Evolutionary conservation across 345 rosid genomes (phyloP), one percentile per base, ranked within the genome.

Genomic region (Toxicodendron radicans): DNA sequence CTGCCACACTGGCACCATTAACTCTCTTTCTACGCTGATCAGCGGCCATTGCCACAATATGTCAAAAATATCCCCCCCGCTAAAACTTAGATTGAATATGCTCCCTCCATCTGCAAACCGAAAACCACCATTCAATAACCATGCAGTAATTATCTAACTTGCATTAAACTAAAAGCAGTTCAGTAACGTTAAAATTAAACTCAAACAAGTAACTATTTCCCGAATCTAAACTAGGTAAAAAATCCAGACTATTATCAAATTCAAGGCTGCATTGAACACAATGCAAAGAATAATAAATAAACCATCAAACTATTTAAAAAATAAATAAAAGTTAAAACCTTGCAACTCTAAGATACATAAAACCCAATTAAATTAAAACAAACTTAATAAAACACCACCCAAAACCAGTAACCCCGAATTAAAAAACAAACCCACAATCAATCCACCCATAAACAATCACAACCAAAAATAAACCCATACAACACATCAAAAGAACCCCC

Each of bases 1-100:
- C 91, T 63, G 77, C 79, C 71, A 83, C 75, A 72, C 87, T 82
- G 71, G 82, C 83, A 77, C 95, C 91, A 83, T 83, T 91, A 71
- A 84, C 79, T 76, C 95, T 79, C 66, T 91, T 95, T 76, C 90
- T 91, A 73, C 88, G 80, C 80, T 93, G 97, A 84, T 89, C 89
- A 81, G 97, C 97, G 23, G 86, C 98, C 99, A 95, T 95, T 68
- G 58, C 74, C 75, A 76, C 43, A 60, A 71, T 71, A 57, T 52
- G 27, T 79, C 71, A 77, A 74, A 69, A 81, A 16, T 51, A 43
- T 83, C 32, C 66, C 80, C 80, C 75, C 43, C 43, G 66, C 69
- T 35, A 73, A 73, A 60, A 54, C 59, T 71, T n/a, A 58, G 51
- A 65, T 32, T 57, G 46, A 68, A 35, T 46, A 49, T 60, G 49